Evolutionary conservation across 1,284 basidiomycete genomes (phyloP), one percentile per base, ranked within the genome.

Genomic region (Hortiboletus rubellus): DNA sequence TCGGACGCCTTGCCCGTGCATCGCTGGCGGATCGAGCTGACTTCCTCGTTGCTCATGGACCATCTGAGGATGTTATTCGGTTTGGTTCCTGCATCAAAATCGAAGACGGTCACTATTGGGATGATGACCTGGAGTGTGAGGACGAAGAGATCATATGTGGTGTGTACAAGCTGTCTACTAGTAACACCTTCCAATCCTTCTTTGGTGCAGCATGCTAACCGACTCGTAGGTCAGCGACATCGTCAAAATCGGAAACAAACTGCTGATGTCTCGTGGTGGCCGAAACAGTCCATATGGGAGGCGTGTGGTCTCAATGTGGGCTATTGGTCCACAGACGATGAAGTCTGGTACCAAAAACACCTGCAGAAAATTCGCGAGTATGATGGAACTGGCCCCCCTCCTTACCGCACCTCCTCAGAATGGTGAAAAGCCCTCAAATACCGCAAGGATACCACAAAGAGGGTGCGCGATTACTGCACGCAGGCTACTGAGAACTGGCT

Each of bases 101-200:
- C 0, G n/a, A 18, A 7, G 31, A 9, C 2, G 6, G 8, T 6
- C 9, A 6, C 8, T 53, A 50, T 36, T 61, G 59, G 60, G 50
- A 62, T 12, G 24, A 62, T n/a, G 33, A 62, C 22, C 22, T 61
- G 15, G 47, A 62, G 14, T 31, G 7, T 6, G 10, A 45, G 8
- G 47, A 62, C 5, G 5, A 61, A 24, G 30, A 58, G 6, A 48
- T 62, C 4, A 55, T 62, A 5, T 61, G 60, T 18, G 50, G 60
- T 9, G n/a, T 62, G 2, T 61, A 61, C 36, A 61, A 62, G 42
- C 6, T 62, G 1, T 61, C 50, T 10, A 61, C 60, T 14, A 41
- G 53, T 62, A 53, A 34, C 15, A 3, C 1, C 10, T 40, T 34
- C 6, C 6, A 18, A 30, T 40, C 18, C 22, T 24, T 22, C 6